Evolutionary conservation across 2,329 filamentous ascomycete species (phyloP).

Genomic region (Beauveria australis): DNA sequence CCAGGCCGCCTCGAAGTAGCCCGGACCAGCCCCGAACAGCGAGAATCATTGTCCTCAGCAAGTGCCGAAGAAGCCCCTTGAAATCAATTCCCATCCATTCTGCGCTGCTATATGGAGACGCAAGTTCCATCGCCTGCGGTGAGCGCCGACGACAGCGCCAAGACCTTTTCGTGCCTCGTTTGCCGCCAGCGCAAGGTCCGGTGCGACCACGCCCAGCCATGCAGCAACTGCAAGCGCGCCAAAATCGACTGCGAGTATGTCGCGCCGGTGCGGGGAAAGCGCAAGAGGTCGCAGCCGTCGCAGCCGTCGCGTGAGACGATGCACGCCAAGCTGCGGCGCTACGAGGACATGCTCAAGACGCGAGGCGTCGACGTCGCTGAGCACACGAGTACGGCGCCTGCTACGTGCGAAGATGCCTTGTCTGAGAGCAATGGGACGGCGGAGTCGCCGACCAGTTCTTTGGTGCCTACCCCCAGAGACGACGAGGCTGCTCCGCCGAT

Average conservation of each 20-base stretch:
- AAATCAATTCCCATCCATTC: no score
- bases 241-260: slow-evolving; percentile 26
- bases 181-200: slow-evolving; percentile 34
- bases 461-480: not conserved
- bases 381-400: not conserved
- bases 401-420: not conserved
- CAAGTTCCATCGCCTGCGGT: not conserved
- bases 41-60: not conserved
- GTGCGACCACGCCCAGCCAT: slow-evolving; percentile 33
- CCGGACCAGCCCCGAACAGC: not conserved
- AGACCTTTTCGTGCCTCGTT: slow-evolving; percentile 23
- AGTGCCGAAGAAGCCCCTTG: no score
- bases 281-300: slow-evolving; percentile 16
- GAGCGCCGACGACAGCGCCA: not conserved
- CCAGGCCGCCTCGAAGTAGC: not conserved
- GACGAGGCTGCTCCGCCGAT: not conserved
- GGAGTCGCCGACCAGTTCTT: not conserved
- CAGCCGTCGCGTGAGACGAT: slow-evolving; percentile 36
- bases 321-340: slow-evolving; percentile 53
- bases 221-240: slow-evolving; percentile 35
- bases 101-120: not conserved
- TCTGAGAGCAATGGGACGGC: not conserved
- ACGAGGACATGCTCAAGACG: slow-evolving; percentile 27
- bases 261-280: slow-evolving; percentile 21
- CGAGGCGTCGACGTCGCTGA: slow-evolving; percentile 5